These are phyloP conservation scores for Blastomyces silverae DNA, from an alignment of 2,329 filamentous ascomycete genomes.

Conservation along the genomic window DNA sequence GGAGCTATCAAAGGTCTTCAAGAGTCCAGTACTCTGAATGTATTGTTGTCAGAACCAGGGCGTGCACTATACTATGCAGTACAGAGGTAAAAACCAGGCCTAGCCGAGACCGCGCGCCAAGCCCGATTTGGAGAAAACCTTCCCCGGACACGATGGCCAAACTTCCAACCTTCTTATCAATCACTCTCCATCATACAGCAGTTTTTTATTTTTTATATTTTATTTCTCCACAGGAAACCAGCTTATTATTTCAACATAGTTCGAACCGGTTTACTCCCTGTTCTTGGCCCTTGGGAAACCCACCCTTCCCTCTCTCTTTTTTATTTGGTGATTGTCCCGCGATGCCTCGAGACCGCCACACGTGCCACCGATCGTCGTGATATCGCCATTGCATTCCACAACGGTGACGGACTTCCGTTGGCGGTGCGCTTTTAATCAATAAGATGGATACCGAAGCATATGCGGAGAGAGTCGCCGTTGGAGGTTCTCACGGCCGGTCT, in stretches of 20 bases:
- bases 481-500: conserved; percentile 24
- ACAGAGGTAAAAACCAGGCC: too few relatives aligned
- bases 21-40: too few relatives aligned
- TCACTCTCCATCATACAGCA: background rate
- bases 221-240: background rate
- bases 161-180: background rate
- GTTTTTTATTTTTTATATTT: background rate
- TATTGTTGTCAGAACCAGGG: too few relatives aligned
- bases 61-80: too few relatives aligned
- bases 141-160: background rate
- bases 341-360: conserved; percentile 7
- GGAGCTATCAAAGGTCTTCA: too few relatives aligned
- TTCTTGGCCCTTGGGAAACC: background rate
- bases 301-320: background rate
- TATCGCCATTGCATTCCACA: too few relatives aligned
- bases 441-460: conserved; percentile 33
- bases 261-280: background rate
- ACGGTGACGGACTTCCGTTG: background rate
- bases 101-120: background rate
- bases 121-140: conserved; percentile 3
- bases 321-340: background rate
- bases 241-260: background rate
- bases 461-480: conserved; percentile 26
- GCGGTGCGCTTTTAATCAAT: background rate
- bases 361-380: conserved; percentile 3